phyloP scores from a whole-genome alignment of 1,284 basidiomycete genomes.

The Microbotryum scabiosae region DNA sequence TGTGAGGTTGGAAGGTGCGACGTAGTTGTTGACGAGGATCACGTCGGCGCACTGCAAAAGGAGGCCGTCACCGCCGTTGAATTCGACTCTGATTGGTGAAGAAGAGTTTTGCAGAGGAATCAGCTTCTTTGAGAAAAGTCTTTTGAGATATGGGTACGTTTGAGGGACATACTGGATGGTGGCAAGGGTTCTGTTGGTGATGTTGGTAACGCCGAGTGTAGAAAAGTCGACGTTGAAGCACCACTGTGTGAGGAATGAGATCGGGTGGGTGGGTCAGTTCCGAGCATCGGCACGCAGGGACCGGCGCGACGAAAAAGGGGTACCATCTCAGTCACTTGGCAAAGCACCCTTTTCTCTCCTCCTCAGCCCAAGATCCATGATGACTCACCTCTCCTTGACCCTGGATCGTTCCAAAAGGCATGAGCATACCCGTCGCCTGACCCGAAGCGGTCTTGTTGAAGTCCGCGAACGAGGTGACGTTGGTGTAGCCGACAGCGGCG shows the following conservation, averaged over 20 bases:
- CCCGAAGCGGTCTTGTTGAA: constrained; percentile 47
- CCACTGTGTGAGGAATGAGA: constrained; percentile 7
- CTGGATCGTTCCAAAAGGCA: constrained; percentile 32
- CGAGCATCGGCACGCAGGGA: neutral
- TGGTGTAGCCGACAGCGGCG: constrained; percentile 48
- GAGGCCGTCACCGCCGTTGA: constrained; percentile 55
- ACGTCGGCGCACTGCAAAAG: constrained; percentile 54
- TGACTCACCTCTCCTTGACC: constrained; percentile 15
- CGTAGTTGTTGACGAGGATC: constrained; percentile 50
- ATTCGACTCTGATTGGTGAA: constrained; percentile 47
- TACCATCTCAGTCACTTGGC: too few relatives aligned
- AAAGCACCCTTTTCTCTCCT: too few relatives aligned
- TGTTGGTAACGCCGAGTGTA: constrained; percentile 10
- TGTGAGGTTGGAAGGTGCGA: constrained; percentile 44
- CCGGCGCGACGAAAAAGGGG: too few relatives aligned
- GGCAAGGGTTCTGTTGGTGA: constrained; percentile 18
- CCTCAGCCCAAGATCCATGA: too few relatives aligned
- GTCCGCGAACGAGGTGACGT: constrained; percentile 53
- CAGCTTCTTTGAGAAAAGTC: too few relatives aligned
- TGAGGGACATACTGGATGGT: constrained; percentile 18
- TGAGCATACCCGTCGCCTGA: constrained; percentile 6
- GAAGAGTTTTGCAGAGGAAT: neutral
- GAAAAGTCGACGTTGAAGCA: constrained; percentile 25
- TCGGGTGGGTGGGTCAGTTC: too few relatives aligned
- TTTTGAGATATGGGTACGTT: too few relatives aligned